Evolutionary conservation across 306 rosid species (phyloP).

Genomic region (Vicia faba): DNA sequence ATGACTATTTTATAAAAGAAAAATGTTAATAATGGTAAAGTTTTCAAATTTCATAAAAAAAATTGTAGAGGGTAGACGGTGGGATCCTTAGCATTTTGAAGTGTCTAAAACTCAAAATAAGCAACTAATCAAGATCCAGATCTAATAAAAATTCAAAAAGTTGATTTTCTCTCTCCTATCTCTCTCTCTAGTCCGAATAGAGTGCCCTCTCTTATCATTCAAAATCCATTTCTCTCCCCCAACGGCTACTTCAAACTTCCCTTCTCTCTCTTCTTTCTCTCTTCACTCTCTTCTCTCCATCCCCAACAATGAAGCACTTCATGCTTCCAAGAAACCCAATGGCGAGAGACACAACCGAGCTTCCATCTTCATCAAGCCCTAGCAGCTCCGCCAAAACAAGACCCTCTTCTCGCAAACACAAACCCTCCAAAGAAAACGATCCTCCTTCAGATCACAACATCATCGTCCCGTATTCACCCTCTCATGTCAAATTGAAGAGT

Average conservation of each 20-base stretch:
- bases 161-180: slow-evolving; percentile 22
- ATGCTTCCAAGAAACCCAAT: slow-evolving; percentile 73
- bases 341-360: slow-evolving; percentile 63
- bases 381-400: slow-evolving; percentile 51
- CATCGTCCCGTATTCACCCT: slow-evolving; percentile 32
- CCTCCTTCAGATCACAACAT: slow-evolving; percentile 72
- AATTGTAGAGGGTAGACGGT: too few species aligned
- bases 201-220: slow-evolving; percentile 14
- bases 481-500: slow-evolving; percentile 67
- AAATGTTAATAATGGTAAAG: too few species aligned
- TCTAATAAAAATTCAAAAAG: slow-evolving; percentile 43
- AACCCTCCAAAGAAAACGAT: slow-evolving; percentile 71
- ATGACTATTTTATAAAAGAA: too few species aligned
- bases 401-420: slow-evolving; percentile 62
- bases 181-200: neutral
- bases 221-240: slow-evolving; percentile 22
- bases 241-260: slow-evolving; percentile 37
- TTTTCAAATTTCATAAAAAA: too few species aligned
- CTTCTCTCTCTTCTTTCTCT: slow-evolving; percentile 2
- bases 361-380: slow-evolving; percentile 59
- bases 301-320: slow-evolving; percentile 61
- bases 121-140: slow-evolving; percentile 15
- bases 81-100: too few species aligned
- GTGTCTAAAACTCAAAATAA: too few species aligned
- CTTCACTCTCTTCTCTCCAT: slow-evolving; percentile 22